Percentiles rank a stretch among this genome's conserved stretches.
These are phyloP conservation scores for Mollisiaceae sp. DNA, from an alignment of 2,329 filamentous ascomycete species.

Conservation along the genomic window DNA sequence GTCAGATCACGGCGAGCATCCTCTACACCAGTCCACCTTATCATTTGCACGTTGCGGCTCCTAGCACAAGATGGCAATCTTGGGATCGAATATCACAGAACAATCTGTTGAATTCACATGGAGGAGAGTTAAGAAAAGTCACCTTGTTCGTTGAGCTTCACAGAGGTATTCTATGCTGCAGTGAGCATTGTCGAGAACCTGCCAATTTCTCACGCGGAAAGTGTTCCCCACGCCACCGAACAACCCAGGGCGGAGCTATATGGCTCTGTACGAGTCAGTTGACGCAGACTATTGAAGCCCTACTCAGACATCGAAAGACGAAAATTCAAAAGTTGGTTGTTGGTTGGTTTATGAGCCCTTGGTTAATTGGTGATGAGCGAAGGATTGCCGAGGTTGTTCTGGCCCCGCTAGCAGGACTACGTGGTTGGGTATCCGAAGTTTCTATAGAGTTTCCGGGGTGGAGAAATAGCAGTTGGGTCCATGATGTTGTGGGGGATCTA, in stretches of 20 bases:
- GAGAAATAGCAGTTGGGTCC: neutral
- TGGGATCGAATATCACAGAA: neutral
- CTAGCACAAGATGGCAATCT: neutral
- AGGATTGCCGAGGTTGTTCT: neutral
- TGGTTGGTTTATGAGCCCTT: neutral
- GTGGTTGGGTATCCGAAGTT: neutral
- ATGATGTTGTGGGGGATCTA: neutral
- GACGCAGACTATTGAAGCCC: neutral
- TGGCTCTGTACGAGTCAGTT: neutral
- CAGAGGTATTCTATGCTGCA: neutral
- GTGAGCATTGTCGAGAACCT: neutral
- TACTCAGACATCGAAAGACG: neutral
- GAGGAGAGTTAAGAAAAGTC: slow-evolving; percentile 6
- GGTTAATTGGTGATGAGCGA: neutral
- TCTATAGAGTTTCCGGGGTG: neutral
- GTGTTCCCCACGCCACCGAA: neutral
- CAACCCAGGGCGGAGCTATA: neutral
- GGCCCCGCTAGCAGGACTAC: neutral
- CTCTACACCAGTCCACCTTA: neutral
- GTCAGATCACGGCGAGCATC: neutral
- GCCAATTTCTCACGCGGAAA: neutral
- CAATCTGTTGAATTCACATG: slow-evolving; percentile 1
- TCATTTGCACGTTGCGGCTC: neutral
- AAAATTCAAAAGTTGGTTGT: neutral
- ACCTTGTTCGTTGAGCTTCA: neutral